Evolutionary conservation across 495 filamentous ascomycete species (phyloP), one percentile per base, ranked within the genome.

Genomic region (Neurospora tetrasperma): DNA sequence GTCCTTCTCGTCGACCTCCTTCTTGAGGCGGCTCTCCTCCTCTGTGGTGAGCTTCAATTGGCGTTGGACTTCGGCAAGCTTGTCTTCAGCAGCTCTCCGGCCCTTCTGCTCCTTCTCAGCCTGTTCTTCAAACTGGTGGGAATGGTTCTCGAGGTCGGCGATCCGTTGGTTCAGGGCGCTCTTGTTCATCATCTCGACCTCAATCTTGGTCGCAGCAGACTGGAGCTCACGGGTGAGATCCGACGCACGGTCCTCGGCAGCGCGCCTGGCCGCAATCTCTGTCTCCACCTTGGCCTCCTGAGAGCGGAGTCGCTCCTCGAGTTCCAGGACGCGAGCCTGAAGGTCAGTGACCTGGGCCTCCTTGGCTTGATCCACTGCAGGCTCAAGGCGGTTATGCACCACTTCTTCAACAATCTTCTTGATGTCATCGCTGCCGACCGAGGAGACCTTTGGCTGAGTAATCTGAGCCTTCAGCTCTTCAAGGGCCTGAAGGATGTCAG

Each of bases 11-110:
- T 90, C 89, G 18, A 91, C 85, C 35, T 90, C 85, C 73, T 91
- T 87, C 42, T 90, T 87, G 71, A 96, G 88, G 41, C 91, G 89
- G 69, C 83, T 84, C 75, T 96, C 92, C 77, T 95, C 90, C 44
- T 92, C 91, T 8, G 86, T 84, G 48, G 86, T 84, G 74, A 90
- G 86, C 73, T 90, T 88, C 7, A 96, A 84, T 20, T 91, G 85
- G 72, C 88, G 86, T 79, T 93, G 88, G 39, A 90, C 85, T 76
- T 96, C 91, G 44, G 87, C 85, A 38, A 94, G 84, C 70, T 89
- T 89, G 77, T 94, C 92, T 77, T 95, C 91, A 3, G 90, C 88
- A 10, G 88, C 87, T 68, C 89, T 86, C 69, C 93, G 88, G 66
- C 80, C 81, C 62, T 89, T 87, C 73, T 90, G 84, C 75, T 96